These are phyloP conservation scores for Dactylonectria macrodidyma DNA, from an alignment of 2,329 filamentous ascomycete species.

Conservation along the genomic window DNA sequence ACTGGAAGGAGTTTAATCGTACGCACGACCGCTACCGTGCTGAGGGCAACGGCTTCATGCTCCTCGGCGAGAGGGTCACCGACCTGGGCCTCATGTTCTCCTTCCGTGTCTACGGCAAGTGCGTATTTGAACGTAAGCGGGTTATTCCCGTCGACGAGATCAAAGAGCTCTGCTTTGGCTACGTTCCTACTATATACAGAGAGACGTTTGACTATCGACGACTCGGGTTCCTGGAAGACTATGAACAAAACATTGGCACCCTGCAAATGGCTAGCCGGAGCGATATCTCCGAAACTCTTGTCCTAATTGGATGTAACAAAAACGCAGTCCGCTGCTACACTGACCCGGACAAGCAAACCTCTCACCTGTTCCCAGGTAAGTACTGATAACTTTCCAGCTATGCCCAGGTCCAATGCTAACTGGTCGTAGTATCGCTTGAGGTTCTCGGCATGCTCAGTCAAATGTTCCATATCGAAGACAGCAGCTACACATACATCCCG, in stretches of 20 bases:
- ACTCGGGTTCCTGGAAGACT: constrained; percentile 56
- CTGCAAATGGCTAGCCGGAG: constrained; percentile 64
- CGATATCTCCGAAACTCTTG: constrained; percentile 68
- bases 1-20: constrained; percentile 73
- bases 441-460: constrained; percentile 71
- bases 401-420: constrained; percentile 27
- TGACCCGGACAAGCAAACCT: constrained; percentile 55
- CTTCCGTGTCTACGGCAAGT: constrained; percentile 66
- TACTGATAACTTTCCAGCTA: not conserved
- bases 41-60: constrained; percentile 69
- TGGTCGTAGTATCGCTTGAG: constrained; percentile 66
- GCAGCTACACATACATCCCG: constrained; percentile 67
- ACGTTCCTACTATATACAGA: constrained; percentile 68
- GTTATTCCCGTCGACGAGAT: constrained; percentile 68
- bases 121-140: constrained; percentile 63
- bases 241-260: constrained; percentile 58
- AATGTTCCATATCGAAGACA: constrained; percentile 64
- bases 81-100: constrained; percentile 70
- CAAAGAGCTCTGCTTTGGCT: constrained; percentile 70
- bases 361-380: constrained; percentile 67
- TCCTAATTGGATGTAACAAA: constrained; percentile 68
- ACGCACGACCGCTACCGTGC: constrained; percentile 66
- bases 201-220: constrained; percentile 57
- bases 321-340: constrained; percentile 64
- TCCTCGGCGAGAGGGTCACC: constrained; percentile 61